Evolutionary conservation across 2,329 filamentous ascomycete species (phyloP), one percentile per base, ranked within the genome.

Genomic region (Epichloe elymi): DNA sequence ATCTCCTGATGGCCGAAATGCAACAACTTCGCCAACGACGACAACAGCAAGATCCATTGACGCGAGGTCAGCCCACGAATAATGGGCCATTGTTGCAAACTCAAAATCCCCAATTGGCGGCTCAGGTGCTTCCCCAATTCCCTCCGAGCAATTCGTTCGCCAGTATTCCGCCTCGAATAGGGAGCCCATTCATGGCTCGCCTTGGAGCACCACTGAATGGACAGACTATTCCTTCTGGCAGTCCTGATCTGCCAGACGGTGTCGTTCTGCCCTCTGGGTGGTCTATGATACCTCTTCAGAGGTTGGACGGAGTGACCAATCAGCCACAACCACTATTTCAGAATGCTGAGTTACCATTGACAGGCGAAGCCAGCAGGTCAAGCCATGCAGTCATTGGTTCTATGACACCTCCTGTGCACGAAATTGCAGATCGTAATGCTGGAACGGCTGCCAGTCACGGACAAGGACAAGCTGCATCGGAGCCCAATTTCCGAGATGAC

Each of bases 1-100:
- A 83, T 49, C 68, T 80, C 15, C 71, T 93, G 54, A 77, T 86
- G 54, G 68, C 70, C 19, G 87, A 93, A 63, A 65, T 93, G 47
- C 71, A 78, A 36, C 76, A 83, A 53, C 70, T 90, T 50, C 80
- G 84, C 23, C 73, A 71, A 54, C 56, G 69, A 39, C 74, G 76
- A 51, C 67, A 68, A 37, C 68, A 65, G 23, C 62, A 62, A 48
- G 64, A 65, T 33, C 55, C 59, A 35, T 17, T 37, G 53, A 56
- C 63, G 58, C 51, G 54, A n/a, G 53, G 50, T 12, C 57, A 55
- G 36, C 36, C 44, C 15, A 45, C 43, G 23, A 53, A 15, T 48
- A 58, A 46, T 46, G 54, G 50, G 38, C 51, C 46, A 14, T 36
- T 38, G 33, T 26, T 45, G 20, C 57, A 55, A 33, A 51, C 46